Percentiles rank a stretch among this genome's conserved stretches.
Evolutionary conservation across 1,139 yeast genomes (phyloP).

Genomic region (Geotrichum histeridarum): DNA sequence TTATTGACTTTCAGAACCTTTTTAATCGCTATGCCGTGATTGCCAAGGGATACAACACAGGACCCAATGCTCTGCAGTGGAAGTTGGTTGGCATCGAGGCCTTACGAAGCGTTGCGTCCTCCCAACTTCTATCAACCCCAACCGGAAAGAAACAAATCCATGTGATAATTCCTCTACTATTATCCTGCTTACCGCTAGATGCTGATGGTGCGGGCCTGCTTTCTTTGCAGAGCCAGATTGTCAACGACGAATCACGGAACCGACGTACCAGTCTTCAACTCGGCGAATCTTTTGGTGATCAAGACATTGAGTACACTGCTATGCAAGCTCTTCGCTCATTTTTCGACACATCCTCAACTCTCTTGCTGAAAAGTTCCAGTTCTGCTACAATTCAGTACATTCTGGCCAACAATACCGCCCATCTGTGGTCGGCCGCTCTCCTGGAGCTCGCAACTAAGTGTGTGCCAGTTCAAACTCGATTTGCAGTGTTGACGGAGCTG

Average conservation of each 20-base stretch:
- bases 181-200: slow-evolving; percentile 26
- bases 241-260: slow-evolving; percentile 3
- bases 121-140: slow-evolving; percentile 43
- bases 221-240: slow-evolving; percentile 22
- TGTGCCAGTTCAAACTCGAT: slow-evolving; percentile 86
- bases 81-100: slow-evolving; percentile 46
- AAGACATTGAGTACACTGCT: slow-evolving; percentile 23
- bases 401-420: slow-evolving; percentile 27
- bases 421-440: slow-evolving; percentile 52
- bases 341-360: slow-evolving; percentile 39
- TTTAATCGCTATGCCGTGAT: slow-evolving; percentile 26
- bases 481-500: slow-evolving; percentile 52
- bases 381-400: slow-evolving; percentile 36
- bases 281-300: slow-evolving; percentile 16
- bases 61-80: slow-evolving; percentile 48
- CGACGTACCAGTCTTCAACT: slow-evolving; percentile 12
- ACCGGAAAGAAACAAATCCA: slow-evolving; percentile 41
- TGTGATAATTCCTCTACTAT: slow-evolving; percentile 43
- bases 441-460: slow-evolving; percentile 62
- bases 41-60: slow-evolving; percentile 21
- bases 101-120: slow-evolving; percentile 43
- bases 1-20: slow-evolving; percentile 47
- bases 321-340: slow-evolving; percentile 36
- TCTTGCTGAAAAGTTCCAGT: slow-evolving; percentile 39
- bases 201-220: slow-evolving; percentile 22